phyloP scores from a whole-genome alignment of 2,329 filamentous ascomycete genomes.

The Trichophyton rubrum region DNA sequence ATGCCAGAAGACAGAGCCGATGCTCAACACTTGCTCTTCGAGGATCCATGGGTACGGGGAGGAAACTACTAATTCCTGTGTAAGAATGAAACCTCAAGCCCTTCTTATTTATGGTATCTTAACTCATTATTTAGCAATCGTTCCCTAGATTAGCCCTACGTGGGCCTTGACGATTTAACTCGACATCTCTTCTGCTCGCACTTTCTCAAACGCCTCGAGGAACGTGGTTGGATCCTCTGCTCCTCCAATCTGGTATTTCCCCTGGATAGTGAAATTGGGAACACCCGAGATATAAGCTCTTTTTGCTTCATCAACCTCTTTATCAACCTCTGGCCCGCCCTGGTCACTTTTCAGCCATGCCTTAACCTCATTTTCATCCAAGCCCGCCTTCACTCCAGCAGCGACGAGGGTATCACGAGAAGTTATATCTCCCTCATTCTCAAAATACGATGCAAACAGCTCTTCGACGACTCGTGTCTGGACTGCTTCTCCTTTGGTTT shows the following conservation, averaged over 20 bases:
- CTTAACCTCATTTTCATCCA: conserved; percentile 42
- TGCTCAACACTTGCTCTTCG: conserved; percentile 19
- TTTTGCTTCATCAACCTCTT: conserved; percentile 42
- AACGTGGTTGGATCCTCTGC: conserved; percentile 60
- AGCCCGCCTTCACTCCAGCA: conserved; percentile 32
- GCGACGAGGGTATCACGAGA: conserved; percentile 40
- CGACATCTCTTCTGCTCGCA: conserved; percentile 35
- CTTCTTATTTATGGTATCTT: too few relatives aligned
- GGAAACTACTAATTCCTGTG: not conserved
- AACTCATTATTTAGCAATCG: not conserved
- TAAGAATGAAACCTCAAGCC: too few relatives aligned
- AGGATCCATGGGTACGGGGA: not conserved
- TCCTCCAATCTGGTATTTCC: conserved; percentile 52
- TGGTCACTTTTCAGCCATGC: conserved; percentile 43
- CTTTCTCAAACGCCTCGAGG: conserved; percentile 50
- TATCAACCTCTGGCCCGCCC: conserved; percentile 47
- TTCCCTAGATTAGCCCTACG: not conserved
- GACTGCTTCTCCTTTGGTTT: conserved; percentile 38
- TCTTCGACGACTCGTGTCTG: conserved; percentile 51
- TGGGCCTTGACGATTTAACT: not conserved
- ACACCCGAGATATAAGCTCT: conserved; percentile 52
- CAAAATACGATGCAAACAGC: conserved; percentile 55
- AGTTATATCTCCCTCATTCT: conserved; percentile 53
- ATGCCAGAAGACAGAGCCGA: conserved; percentile 22
- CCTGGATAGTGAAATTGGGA: conserved; percentile 63